Base-by-base conservation (phyloP, 139 green algal species). In the Auxenochlorella protothecoides region DNA sequence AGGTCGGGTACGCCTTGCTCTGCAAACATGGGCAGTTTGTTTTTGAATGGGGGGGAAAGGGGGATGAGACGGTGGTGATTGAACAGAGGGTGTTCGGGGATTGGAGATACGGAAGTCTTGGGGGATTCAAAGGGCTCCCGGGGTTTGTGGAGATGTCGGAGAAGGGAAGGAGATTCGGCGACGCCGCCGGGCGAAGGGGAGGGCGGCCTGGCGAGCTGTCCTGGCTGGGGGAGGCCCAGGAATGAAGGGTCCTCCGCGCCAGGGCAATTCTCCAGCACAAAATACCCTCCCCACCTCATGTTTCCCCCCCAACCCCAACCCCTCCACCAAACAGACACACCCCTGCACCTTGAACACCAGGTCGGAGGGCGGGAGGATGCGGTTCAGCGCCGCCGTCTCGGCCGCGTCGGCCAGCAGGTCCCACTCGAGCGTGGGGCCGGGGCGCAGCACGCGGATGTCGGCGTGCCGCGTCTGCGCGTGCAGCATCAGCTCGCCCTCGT, bases 401-500 rank as follows among this genome's bases (percentile, higher is more conserved):
- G 8, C 27, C 65, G n/a, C n/a, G 27, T 69, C 56, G 27, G 6
- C 11, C 6, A 55, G 8, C 44, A 69, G 65, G 44, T 44, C 65
- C 65, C 56, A 44, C 65, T 10, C 27, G 10, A 14, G 44, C 27
- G 10, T 2, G 59, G 27, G 27, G 27, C 27, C 27, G 27, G 27
- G 27, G 27, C 27, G 27, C 27, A 44, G 27, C 27, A 44, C 27
- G 27, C 27, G 27, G 27, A 44, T 44, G 27, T 44, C n/a, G 27
- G 5, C 7, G 65, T 69, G 65, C 65, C 27, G 65, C 27, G 27
- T 59, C 8, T 44, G 27, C 51, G 8, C 6, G 65, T 69, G 65
- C 7, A 69, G 65, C n/a, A 69, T 27, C 55, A 69, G 8, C 27
- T 69, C 65, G 13, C n/a, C 16, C 51, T 69, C 65, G 56, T 56